phyloP scores from a whole-genome alignment of 768 basidiomycete species.

The Tricholoma furcatifolium region DNA sequence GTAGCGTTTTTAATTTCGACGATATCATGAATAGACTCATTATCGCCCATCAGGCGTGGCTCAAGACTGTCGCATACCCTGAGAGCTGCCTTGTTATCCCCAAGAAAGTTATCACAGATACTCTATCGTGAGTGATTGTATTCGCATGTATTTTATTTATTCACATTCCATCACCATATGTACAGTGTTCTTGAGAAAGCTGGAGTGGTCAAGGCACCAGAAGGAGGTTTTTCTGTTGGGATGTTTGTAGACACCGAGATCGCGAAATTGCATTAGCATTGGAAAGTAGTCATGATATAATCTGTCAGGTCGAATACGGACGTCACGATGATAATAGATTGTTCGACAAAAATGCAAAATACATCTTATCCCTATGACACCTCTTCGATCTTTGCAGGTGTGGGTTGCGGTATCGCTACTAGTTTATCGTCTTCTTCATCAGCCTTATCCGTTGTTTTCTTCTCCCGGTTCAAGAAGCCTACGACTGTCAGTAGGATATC shows the following conservation, averaged over 20 bases:
- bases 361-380: conserved; percentile 1
- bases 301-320: too few species aligned
- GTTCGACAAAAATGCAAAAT: conserved; percentile 9
- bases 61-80: conserved; percentile 77
- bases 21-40: not conserved
- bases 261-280: conserved; percentile 45
- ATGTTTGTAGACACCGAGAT: conserved; percentile 59
- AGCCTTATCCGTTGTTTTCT: conserved; percentile 11
- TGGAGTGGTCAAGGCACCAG: conserved; percentile 62
- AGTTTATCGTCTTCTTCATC: conserved; percentile 1
- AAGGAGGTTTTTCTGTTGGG: conserved; percentile 52
- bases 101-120: conserved; percentile 62
- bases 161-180: not conserved
- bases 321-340: not conserved
- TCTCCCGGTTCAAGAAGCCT: conserved; percentile 50
- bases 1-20: conserved; percentile 30
- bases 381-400: conserved; percentile 9
- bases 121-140: conserved; percentile 55
- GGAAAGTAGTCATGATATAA: too few species aligned
- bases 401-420: not conserved
- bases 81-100: conserved; percentile 63
- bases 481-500: not conserved
- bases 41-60: conserved; percentile 62
- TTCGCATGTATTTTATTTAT: not conserved
- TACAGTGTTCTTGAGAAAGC: conserved; percentile 72